Evolutionary conservation across 805 yeast species (phyloP), one percentile per base, ranked within the genome.

Genomic region (Torulaspora maleeae): DNA sequence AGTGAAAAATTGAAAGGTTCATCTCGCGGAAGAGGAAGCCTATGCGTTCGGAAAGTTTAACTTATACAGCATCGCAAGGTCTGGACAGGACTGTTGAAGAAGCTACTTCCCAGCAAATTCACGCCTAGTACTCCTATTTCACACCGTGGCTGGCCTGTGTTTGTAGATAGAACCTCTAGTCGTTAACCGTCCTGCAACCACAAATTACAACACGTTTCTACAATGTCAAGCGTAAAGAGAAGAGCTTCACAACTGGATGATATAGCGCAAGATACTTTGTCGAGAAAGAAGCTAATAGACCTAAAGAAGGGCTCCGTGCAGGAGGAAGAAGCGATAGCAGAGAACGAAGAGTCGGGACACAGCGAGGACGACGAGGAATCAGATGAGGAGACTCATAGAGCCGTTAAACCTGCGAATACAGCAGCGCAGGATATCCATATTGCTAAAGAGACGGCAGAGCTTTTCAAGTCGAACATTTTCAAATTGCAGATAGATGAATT

Each of bases 381-480:
- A 15, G 17, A 20, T 3, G 42, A 48, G n/a, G 47, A 40, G 20
- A 19, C 41, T 11, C 34, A 42, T 16, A 41, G 37, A 13, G 30
- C 11, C n/a, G 24, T 29, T 9, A 34, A 30, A 17, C 38, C 44
- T 24, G 39, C 44, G 2, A 39, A 36, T 16, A 58, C 62, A 16
- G 55, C 60, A 16, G 81, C 93, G 0, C 90, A 87, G 55, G 96
- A 93, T 47, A 80, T 91, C 37, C 96, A 91, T 57, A 76, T 85
- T 2, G 96, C 96, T 0, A 77, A 95, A 56, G 97, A 90, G 64
- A 86, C 97, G 1, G 93, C 95, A 1, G 97, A 90, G 64, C 70
- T 91, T 37, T 93, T 90, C 79, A 88, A 90, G 60, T 88, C 96
- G 7, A 93, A 90, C 66, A 89, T 93, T 44, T 91, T 93, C 80